These are phyloP conservation scores for Aspergillus nomiae DNA, from an alignment of 2,329 filamentous ascomycete genomes.

Conservation along the genomic window DNA sequence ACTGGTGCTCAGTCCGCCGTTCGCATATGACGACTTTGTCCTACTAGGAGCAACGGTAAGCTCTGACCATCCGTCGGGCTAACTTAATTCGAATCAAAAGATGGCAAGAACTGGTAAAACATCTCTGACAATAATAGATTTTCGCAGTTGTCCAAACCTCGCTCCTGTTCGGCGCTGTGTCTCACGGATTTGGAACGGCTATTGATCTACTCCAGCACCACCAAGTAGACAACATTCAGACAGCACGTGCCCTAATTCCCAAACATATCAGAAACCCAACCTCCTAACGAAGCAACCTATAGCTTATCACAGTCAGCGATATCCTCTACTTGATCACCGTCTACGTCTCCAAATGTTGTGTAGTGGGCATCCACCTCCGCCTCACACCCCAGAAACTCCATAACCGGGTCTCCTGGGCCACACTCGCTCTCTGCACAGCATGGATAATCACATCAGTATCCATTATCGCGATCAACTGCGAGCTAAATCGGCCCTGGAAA, in stretches of 20 bases:
- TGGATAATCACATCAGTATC: conserved; percentile 45
- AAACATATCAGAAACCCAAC: not conserved
- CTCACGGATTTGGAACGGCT: conserved; percentile 37
- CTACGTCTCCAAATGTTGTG: conserved; percentile 41
- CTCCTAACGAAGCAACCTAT: conserved; percentile 2
- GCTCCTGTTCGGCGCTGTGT: conserved; percentile 33
- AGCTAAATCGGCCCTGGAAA: conserved; percentile 41
- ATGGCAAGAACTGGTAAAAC: not conserved
- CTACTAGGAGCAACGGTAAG: conserved; percentile 36
- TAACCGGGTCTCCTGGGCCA: conserved; percentile 35
- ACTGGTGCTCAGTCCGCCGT: conserved; percentile 33
- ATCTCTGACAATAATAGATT: conserved; percentile 18
- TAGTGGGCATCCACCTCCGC: conserved; percentile 48
- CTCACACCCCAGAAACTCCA: conserved; percentile 48
- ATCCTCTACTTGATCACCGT: conserved; percentile 47
- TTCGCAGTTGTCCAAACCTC: conserved; percentile 34
- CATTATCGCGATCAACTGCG: conserved; percentile 45
- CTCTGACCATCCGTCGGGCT: not conserved
- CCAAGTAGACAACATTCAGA: conserved; percentile 29
- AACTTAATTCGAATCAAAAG: not conserved
- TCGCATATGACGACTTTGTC: conserved; percentile 37
- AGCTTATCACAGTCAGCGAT: conserved; percentile 41
- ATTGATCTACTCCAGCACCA: conserved; percentile 27
- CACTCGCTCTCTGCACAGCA: conserved; percentile 38
- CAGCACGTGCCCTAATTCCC: conserved; percentile 20